A percentile compares a stretch with the other conserved stretches of the same genome.
Evolutionary conservation across 441 rosid species (phyloP).

Genomic region (Euphorbia schlechtendalii): DNA sequence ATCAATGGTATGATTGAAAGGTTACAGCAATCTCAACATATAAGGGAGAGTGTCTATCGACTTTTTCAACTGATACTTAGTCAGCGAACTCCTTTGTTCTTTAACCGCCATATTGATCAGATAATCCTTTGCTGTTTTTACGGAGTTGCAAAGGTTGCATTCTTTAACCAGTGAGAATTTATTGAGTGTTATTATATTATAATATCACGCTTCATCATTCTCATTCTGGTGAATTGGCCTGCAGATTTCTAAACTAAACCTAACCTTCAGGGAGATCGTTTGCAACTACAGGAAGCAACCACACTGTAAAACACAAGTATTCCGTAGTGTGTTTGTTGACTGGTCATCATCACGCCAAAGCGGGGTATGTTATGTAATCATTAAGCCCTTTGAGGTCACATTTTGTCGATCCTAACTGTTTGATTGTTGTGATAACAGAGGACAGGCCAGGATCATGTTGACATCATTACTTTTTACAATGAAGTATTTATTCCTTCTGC

Average conservation of each 20-base stretch:
- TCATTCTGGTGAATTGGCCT: slow-evolving; percentile 23
- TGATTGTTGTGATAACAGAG: slow-evolving; percentile 46
- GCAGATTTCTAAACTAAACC: slow-evolving; percentile 76
- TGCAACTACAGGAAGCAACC: slow-evolving; percentile 94
- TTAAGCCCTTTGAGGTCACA: slow-evolving; percentile 12
- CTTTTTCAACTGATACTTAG: slow-evolving; percentile 80
- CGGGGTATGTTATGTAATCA: slow-evolving; percentile 41
- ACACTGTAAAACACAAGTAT: slow-evolving; percentile 89
- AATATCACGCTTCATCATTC: neutral
- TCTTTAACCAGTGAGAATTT: slow-evolving; percentile 19
- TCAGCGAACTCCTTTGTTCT: slow-evolving; percentile 72
- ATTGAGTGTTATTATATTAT: slow-evolving; percentile 14
- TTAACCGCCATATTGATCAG: slow-evolving; percentile 94
- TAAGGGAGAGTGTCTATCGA: slow-evolving; percentile 73
- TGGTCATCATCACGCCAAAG: slow-evolving; percentile 48
- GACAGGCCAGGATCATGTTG: slow-evolving; percentile 75
- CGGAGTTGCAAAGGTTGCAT: slow-evolving; percentile 83
- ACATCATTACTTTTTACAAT: slow-evolving; percentile 88
- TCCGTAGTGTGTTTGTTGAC: slow-evolving; percentile 80
- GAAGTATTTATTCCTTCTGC: slow-evolving; percentile 74
- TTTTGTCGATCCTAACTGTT: slow-evolving; percentile 22
- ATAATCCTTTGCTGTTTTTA: slow-evolving; percentile 97
- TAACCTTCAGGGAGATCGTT: slow-evolving; percentile 82
- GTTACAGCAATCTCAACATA: slow-evolving; percentile 77
- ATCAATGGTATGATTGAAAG: slow-evolving; percentile 94